These are phyloP conservation scores for Magnaporthiopsis incrustans DNA, from an alignment of 2,329 filamentous ascomycete genomes.

Conservation along the genomic window DNA sequence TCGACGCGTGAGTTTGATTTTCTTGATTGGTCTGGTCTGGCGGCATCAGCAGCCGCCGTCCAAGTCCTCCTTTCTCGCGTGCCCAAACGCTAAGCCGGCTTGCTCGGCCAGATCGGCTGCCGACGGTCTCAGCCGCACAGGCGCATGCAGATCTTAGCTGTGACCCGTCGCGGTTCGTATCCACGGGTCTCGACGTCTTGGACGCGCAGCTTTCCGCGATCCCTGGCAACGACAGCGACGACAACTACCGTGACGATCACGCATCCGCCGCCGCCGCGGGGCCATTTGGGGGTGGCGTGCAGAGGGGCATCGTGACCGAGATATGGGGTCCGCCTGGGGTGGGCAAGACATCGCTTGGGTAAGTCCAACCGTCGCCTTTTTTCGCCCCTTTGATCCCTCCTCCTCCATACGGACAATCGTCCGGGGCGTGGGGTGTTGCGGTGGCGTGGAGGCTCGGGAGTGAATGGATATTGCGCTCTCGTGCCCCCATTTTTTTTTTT, in stretches of 20 bases:
- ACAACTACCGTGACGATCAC: background rate
- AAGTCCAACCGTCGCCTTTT: slow-evolving; percentile 24
- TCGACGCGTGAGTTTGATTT: slow-evolving; percentile 38
- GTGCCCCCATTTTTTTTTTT: background rate
- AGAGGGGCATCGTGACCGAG: slow-evolving; percentile 73
- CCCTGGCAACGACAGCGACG: background rate
- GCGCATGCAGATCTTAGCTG: slow-evolving; percentile 54
- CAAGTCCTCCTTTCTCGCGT: background rate
- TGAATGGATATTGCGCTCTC: slow-evolving; percentile 10
- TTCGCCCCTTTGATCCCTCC: background rate
- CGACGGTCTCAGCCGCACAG: slow-evolving; percentile 68
- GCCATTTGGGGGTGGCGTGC: slow-evolving; percentile 44
- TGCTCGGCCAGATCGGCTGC: slow-evolving; percentile 54
- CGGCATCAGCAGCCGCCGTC: too few species aligned
- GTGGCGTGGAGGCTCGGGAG: background rate
- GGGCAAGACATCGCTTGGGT: slow-evolving; percentile 81
- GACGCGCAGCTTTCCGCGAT: slow-evolving; percentile 36
- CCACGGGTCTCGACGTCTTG: slow-evolving; percentile 47
- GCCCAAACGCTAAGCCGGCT: slow-evolving; percentile 12
- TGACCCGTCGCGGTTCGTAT: slow-evolving; percentile 40
- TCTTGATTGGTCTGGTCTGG: background rate
- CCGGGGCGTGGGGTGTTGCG: background rate
- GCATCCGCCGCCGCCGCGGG: background rate
- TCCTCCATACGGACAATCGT: background rate
- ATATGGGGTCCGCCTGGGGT: slow-evolving; percentile 80